These are phyloP conservation scores for Aspergillus pseudoterreus DNA, from an alignment of 2,329 filamentous ascomycete genomes.

Conservation along the genomic window DNA sequence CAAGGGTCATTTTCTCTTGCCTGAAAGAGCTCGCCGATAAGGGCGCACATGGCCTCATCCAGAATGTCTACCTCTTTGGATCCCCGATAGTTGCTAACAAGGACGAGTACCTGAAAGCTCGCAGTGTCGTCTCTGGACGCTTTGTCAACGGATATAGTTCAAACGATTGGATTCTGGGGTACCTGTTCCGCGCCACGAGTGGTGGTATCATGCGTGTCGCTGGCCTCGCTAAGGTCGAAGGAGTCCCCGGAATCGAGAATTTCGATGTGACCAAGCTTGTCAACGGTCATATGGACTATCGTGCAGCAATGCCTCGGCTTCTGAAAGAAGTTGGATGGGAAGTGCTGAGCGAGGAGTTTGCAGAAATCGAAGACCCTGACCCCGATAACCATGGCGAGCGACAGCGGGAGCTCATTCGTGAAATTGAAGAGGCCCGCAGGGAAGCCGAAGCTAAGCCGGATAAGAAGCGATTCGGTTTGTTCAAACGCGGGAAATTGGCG, in stretches of 20 bases:
- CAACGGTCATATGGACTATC: slow-evolving; percentile 94
- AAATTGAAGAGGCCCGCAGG: slow-evolving; percentile 91
- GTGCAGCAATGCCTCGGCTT: slow-evolving; percentile 82
- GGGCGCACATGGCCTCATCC: slow-evolving; percentile 79
- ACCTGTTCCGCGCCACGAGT: slow-evolving; percentile 89
- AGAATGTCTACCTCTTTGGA: slow-evolving; percentile 94
- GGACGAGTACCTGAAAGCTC: slow-evolving; percentile 79
- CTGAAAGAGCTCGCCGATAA: slow-evolving; percentile 80
- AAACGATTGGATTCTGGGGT: slow-evolving; percentile 96
- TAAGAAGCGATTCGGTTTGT: slow-evolving; percentile 70
- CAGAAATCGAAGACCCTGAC: slow-evolving; percentile 94
- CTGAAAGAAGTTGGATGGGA: slow-evolving; percentile 85
- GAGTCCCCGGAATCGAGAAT: slow-evolving; percentile 80
- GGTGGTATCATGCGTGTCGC: slow-evolving; percentile 88
- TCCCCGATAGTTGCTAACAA: slow-evolving; percentile 86
- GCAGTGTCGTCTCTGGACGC: slow-evolving; percentile 82
- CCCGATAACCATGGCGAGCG: slow-evolving; percentile 85
- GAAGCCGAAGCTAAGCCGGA: slow-evolving; percentile 77
- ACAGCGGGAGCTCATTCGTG: slow-evolving; percentile 89
- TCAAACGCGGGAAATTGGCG: slow-evolving; percentile 68
- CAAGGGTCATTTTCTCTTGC: slow-evolving; percentile 88
- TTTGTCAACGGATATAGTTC: slow-evolving; percentile 93
- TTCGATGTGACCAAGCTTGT: slow-evolving; percentile 82
- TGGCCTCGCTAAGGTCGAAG: slow-evolving; percentile 73
- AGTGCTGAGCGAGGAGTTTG: slow-evolving; percentile 89